These are phyloP conservation scores for Gamarada debralockiae DNA, from an alignment of 495 filamentous ascomycete species.

Conservation along the genomic window DNA sequence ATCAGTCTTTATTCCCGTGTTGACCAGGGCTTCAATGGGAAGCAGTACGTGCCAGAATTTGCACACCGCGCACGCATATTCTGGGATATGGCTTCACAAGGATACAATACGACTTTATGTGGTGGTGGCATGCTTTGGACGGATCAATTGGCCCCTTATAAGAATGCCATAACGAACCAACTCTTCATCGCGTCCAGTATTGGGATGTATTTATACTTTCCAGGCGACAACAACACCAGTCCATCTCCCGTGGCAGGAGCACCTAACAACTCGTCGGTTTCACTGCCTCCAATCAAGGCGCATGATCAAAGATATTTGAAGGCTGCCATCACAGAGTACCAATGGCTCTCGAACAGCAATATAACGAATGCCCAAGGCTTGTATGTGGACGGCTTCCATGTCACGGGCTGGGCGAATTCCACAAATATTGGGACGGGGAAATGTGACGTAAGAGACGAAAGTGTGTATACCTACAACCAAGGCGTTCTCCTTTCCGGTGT, in stretches of 20 bases:
- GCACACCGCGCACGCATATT: constrained; percentile 80
- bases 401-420: constrained; percentile 54
- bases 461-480: constrained; percentile 96
- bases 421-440: constrained; percentile 35
- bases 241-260: constrained; percentile 55
- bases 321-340: constrained; percentile 68
- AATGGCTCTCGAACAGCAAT: constrained; percentile 68
- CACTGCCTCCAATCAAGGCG: constrained; percentile 20
- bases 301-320: constrained; percentile 61
- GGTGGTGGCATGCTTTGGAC: constrained; percentile 93
- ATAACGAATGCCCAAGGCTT: constrained; percentile 77
- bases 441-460: constrained; percentile 78
- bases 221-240: constrained; percentile 66
- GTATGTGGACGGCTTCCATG: constrained; percentile 85
- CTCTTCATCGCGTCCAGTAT: constrained; percentile 78
- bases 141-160: constrained; percentile 74
- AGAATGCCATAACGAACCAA: constrained; percentile 94
- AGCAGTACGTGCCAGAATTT: constrained; percentile 67
- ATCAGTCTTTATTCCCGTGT: constrained; percentile 48
- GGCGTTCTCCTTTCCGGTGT: constrained; percentile 87
- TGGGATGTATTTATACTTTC: constrained; percentile 85
- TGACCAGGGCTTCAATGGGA: constrained; percentile 35
- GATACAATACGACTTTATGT: constrained; percentile 79
- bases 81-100: constrained; percentile 70
- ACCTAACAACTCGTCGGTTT: background rate